These are phyloP conservation scores for Syzygium jambos DNA, from an alignment of 345 rosid species.

Conservation along the genomic window DNA sequence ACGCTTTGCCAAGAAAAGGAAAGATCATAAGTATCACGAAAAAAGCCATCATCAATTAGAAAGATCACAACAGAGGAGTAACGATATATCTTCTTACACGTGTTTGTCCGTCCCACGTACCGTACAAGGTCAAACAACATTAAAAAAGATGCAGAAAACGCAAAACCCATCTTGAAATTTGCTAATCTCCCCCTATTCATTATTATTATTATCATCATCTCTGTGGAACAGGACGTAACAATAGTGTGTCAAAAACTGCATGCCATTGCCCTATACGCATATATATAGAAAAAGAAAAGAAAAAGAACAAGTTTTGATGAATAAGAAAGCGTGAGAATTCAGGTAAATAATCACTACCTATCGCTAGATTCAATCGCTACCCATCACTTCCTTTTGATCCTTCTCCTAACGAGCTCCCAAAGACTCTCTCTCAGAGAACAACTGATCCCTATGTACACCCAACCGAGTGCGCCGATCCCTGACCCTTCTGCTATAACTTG, in stretches of 20 bases:
- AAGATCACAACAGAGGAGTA: background rate
- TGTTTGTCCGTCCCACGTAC: background rate
- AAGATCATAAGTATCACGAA: background rate
- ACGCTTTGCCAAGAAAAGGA: background rate
- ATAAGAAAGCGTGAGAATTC: background rate
- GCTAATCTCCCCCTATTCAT: background rate
- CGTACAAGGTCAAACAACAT: background rate
- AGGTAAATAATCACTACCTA: background rate
- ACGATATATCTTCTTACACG: background rate
- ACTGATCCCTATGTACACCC: background rate
- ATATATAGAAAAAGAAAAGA: background rate
- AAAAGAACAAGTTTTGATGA: background rate
- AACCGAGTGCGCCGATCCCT: background rate
- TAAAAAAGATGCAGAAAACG: background rate
- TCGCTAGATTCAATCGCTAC: background rate
- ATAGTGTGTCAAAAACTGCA: background rate
- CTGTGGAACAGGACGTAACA: background rate
- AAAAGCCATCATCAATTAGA: background rate
- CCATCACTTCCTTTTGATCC: background rate
- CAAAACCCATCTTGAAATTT: background rate
- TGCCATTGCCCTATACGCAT: background rate
- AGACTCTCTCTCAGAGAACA: background rate
- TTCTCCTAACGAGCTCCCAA: background rate
- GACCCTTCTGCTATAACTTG: slow-evolving; percentile 28
- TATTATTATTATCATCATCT: background rate